These are phyloP conservation scores for Apiospora pterosperma DNA, from an alignment of 2,329 filamentous ascomycete genomes.

Conservation along the genomic window DNA sequence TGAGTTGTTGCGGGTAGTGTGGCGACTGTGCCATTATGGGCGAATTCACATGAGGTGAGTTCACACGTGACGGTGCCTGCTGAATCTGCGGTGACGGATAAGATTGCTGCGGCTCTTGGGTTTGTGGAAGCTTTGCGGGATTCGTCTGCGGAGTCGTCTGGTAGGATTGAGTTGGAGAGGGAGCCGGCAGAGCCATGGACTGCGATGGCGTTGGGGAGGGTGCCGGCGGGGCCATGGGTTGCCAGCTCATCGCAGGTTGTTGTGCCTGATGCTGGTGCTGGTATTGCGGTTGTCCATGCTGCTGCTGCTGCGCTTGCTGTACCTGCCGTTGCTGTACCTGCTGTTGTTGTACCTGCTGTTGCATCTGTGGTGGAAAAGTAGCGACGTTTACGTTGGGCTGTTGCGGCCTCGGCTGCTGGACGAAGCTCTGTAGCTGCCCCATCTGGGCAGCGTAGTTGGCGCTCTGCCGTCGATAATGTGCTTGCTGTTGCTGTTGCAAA, in stretches of 20 bases:
- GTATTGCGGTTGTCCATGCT: slow-evolving; percentile 9
- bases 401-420: slow-evolving; percentile 5
- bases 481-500: slow-evolving; percentile 31
- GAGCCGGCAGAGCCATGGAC: slow-evolving; percentile 22
- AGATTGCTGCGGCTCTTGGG: background rate
- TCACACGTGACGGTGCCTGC: slow-evolving; percentile 6
- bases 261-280: slow-evolving; percentile 8
- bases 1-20: slow-evolving; percentile 19
- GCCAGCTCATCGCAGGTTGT: slow-evolving; percentile 21
- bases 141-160: slow-evolving; percentile 45
- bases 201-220: slow-evolving; percentile 16
- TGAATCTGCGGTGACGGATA: background rate
- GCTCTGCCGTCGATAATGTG: slow-evolving; percentile 9
- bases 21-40: slow-evolving; percentile 24
- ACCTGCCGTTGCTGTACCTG: slow-evolving; percentile 14
- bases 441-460: slow-evolving; percentile 11
- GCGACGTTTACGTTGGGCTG: background rate
- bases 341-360: background rate
- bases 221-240: slow-evolving; percentile 24
- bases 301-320: slow-evolving; percentile 10
- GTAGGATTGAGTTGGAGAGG: slow-evolving; percentile 10
- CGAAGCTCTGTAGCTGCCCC: slow-evolving; percentile 7
- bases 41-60: slow-evolving; percentile 17
- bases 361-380: background rate
- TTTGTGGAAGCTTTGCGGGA: slow-evolving; percentile 1